Percentiles rank a stretch among this genome's conserved stretches.
These are phyloP conservation scores for Cyclostephanos tholiformis DNA, from an alignment of 108 stramenopile species.

Conservation along the genomic window DNA sequence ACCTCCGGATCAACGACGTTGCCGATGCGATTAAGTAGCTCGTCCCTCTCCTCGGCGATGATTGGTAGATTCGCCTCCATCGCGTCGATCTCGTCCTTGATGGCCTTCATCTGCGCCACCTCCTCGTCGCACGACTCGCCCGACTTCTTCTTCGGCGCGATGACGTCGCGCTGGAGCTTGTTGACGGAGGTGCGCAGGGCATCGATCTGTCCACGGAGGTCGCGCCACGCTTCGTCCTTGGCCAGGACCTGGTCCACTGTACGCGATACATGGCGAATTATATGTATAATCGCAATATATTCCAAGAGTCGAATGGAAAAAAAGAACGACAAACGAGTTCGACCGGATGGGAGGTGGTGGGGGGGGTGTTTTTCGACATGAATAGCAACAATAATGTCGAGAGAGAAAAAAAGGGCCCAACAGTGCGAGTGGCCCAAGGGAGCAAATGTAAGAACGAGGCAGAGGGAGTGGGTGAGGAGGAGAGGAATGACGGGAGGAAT, in stretches of 20 bases:
- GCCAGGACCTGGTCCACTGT: constrained; percentile 88
- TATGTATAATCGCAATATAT: too few relatives aligned
- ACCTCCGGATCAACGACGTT: constrained; percentile 98
- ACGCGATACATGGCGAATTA: too few relatives aligned
- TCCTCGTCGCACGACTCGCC: constrained; percentile 86
- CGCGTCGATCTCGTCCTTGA: constrained; percentile 77
- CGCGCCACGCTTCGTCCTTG: constrained; percentile 91
- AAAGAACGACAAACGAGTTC: too few relatives aligned
- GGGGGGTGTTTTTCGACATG: too few relatives aligned
- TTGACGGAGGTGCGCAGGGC: constrained; percentile 82
- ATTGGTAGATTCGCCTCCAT: constrained; percentile 68
- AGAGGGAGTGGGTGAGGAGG: too few relatives aligned
- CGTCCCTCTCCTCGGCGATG: constrained; percentile 63
- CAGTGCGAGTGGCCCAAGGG: too few relatives aligned
- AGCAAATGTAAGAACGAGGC: too few relatives aligned
- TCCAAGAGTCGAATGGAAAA: too few relatives aligned
- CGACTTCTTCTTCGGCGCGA: constrained; percentile 93
- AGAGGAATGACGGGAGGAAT: too few relatives aligned
- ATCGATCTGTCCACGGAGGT: constrained; percentile 74
- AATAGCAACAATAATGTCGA: too few relatives aligned
- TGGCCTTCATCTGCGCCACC: constrained; percentile 85
- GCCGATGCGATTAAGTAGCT: constrained; percentile 87
- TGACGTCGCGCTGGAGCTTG: constrained; percentile 90
- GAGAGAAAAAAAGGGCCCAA: too few relatives aligned
- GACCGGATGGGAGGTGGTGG: too few relatives aligned